Conservation (phyloP, 257 asterid species). For the Solanum tacnaense region DNA sequence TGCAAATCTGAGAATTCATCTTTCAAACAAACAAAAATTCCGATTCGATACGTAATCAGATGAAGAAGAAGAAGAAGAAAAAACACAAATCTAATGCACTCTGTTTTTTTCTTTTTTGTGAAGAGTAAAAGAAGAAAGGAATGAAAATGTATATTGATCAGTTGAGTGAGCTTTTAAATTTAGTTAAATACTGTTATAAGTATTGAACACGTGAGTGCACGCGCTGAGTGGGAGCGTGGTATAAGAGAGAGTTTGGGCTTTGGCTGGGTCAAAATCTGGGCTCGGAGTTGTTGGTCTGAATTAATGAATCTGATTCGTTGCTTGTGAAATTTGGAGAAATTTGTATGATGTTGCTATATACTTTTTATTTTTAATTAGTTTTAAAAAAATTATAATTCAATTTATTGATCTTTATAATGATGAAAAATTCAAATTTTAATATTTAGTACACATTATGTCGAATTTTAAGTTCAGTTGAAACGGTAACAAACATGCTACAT, state of each 20-base stretch:
- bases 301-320: neutral
- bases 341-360: neutral
- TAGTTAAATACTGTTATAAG: neutral
- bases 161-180: neutral
- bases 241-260: neutral
- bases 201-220: neutral
- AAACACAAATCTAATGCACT: neutral
- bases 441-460: neutral
- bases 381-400: neutral
- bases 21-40: neutral
- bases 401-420: neutral
- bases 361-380: neutral
- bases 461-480: neutral
- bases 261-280: neutral
- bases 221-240: neutral
- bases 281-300: neutral
- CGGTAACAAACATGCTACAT: neutral
- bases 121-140: neutral
- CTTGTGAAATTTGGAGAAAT: neutral
- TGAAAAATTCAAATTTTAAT: neutral
- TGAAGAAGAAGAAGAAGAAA: neutral
- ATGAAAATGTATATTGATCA: neutral
- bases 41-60: neutral
- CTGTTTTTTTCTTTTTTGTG: neutral
- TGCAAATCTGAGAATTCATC: slow-evolving; percentile 79